Conservation (phyloP, 2,329 filamentous ascomycete genomes). For the Calonectria montana region DNA sequence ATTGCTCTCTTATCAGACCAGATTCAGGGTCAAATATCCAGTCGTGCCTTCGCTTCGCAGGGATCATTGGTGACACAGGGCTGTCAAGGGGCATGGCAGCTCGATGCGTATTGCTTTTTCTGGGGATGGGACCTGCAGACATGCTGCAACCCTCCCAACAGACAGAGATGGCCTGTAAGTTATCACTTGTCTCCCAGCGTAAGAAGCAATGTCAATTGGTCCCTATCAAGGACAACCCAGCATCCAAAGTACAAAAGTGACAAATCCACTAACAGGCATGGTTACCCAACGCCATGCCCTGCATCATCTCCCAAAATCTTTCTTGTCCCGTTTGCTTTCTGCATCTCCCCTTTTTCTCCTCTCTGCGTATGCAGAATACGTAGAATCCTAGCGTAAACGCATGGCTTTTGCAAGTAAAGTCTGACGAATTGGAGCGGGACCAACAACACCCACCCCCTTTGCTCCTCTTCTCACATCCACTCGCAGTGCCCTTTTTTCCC, state of each 20-base stretch:
- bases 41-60: not conserved
- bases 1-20: not conserved
- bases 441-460: not conserved
- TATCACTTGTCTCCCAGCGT: not conserved
- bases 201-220: not conserved
- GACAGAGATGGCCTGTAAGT: not conserved
- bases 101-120: constrained; percentile 15
- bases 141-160: not conserved
- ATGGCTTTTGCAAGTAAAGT: not conserved
- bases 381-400: not conserved
- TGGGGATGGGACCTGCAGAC: not conserved
- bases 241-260: not conserved
- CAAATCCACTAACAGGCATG: not conserved
- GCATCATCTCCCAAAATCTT: constrained; percentile 9
- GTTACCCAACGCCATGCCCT: not conserved
- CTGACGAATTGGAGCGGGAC: not conserved
- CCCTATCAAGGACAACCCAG: not conserved
- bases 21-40: not conserved
- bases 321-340: not conserved
- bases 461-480: not conserved
- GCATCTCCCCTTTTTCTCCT: not conserved
- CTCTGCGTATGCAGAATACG: not conserved
- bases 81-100: not conserved
- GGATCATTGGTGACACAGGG: constrained; percentile 9
- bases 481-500: not conserved